A percentile compares a stretch with the other conserved stretches of the same genome.
Evolutionary conservation across 2,329 filamentous ascomycete genomes (phyloP).

Genomic region (Ascochyta clinopodiicola): DNA sequence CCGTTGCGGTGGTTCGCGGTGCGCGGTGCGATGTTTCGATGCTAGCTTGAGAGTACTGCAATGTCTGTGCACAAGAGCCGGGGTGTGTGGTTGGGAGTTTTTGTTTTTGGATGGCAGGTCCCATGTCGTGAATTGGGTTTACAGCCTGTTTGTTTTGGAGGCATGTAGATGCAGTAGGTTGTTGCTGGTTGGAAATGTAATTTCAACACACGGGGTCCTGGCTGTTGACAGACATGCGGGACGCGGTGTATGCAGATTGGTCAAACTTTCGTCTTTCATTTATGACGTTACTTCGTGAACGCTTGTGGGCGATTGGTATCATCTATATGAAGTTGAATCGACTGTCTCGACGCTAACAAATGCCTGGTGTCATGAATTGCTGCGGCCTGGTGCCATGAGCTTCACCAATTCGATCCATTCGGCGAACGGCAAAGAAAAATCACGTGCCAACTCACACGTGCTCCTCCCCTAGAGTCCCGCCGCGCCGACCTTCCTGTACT

Average conservation of each 20-base stretch:
- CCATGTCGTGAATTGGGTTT: not conserved
- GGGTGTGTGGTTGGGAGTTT: not conserved
- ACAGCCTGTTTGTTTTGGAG: not conserved
- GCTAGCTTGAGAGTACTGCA: not conserved
- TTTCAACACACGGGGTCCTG: too few relatives aligned
- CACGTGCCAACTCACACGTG: not conserved
- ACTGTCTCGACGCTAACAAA: not conserved
- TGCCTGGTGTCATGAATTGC: not conserved
- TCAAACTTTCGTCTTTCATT: not conserved
- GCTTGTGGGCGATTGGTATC: constrained; percentile 1
- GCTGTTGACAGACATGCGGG: not conserved
- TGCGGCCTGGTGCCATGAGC: not conserved
- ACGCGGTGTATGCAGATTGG: not conserved
- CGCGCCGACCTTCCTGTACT: constrained; percentile 53
- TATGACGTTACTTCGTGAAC: constrained; percentile 1
- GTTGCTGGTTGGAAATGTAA: not conserved
- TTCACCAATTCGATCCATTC: not conserved
- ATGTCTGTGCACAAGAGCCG: not conserved
- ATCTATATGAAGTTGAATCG: constrained; percentile 12
- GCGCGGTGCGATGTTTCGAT: constrained; percentile 2
- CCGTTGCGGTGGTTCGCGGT: constrained; percentile 3
- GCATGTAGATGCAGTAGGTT: not conserved
- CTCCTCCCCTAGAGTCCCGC: constrained; percentile 29
- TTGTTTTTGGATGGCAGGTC: not conserved
- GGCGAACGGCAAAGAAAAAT: not conserved